Evolutionary conservation across 75 land plant genomes (phyloP), one percentile per base, ranked within the genome.

Genomic region (Picea glauca): DNA sequence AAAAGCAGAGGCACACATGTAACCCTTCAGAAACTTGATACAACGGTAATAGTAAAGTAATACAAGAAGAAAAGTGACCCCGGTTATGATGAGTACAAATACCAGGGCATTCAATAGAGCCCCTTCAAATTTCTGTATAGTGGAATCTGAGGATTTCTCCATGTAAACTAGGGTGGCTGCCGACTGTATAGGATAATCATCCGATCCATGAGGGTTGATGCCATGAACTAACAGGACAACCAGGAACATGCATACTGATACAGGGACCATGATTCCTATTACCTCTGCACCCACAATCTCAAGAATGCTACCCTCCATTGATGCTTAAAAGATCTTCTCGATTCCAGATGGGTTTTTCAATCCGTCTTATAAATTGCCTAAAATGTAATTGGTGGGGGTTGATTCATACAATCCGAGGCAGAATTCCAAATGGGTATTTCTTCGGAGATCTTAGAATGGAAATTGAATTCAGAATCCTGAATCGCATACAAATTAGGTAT

Each of bases 181-280:
- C 67, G 92, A 82, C 72, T 77, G 77, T 63, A 79, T 78, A 30
- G 84, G 30, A 68, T 62, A 58, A 14, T 30, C 32, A 76, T 43
- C 31, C 26, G 79, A 40, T 62, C 77, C 73, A 66, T 79, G 13
- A 15, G 90, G 76, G 58, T 86, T 60, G 81, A 92, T 80, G 78
- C 83, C n/a, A 78, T 79, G 84, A 62, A 94, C 86, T 62, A 94
- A 80, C 62, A 93, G 82, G 59, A 93, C 93, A 56, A 93, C 98
- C 56, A 89, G 84, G 66, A 88, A 72, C 98, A 90, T 93, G 76
- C 91, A 85, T 76, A 91, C 72, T n/a, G 98, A 93, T 78, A 93
- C 98, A 13, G 98, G 95, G 14, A 87, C 76, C 78, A 93, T 88
- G 26, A 94, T 91, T 78, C 88, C 88, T 33, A 84, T 81, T 63